Base-by-base conservation (phyloP, 306 rosid species). In the Corylus avellana region DNA sequence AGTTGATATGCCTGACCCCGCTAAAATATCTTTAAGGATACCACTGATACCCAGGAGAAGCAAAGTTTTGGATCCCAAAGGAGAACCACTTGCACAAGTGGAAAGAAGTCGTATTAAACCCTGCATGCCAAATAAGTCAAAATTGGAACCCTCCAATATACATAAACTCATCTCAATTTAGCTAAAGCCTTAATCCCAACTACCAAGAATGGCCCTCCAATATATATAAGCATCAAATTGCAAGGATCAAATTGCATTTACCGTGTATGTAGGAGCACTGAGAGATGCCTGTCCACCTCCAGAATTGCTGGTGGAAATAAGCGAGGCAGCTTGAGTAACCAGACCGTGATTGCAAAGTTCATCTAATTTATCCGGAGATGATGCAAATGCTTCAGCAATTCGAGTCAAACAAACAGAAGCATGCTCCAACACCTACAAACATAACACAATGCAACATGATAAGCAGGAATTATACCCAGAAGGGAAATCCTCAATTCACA, bases 271-370 rank as follows among this genome's bases (percentile, higher is more conserved):
- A 68, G 98, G 84, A 0, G 97, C 91, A 88, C 97, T 93, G 54
- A 96, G 98, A 71, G 96, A 90, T 72, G 99, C 92, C 87, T 93
- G 99, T 67, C 98, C 97, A 61, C 99, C 99, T 39, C 99, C 99
- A 81, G 98, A 82, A 87, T 86, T 91, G 87, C 97, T 91, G 79
- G 97, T 84, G 49, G 99, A 96, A 82, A 96, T 87, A 80, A 96
- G 98, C 39, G 99, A 84, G 13, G 99, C 94, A 78, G 99, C 94
- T 86, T 96, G 99, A 11, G 99, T 77, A 63, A 96, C 97, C 70
- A 96, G 85, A 58, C 99, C 99, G 85, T 96, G 94, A 81, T 96
- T 90, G 75, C 99, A 96, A 70, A 93, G 71, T 79, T 96, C 97
- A 69, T 96, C 99, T 74, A 96, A 86, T 82, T 93, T 96, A 79